Conservation (phyloP, 2,329 filamentous ascomycete genomes). For the Macrophomina phaseolina region DNA sequence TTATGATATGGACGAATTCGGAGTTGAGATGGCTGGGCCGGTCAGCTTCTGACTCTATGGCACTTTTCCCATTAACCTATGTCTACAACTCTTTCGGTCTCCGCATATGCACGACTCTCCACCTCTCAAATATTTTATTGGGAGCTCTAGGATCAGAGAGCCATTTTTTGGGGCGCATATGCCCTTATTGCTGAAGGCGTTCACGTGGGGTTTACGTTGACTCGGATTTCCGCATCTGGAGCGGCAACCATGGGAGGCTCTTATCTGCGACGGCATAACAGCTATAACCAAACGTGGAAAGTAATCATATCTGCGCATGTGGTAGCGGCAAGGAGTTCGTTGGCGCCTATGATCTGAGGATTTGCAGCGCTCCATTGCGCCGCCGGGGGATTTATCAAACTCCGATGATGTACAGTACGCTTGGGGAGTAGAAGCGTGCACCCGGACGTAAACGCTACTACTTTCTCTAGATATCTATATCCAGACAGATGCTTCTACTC, state of each 20-base stretch:
- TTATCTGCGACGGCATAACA: background rate
- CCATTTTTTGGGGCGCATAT: background rate
- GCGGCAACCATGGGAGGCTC: conserved; percentile 9
- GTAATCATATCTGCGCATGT: background rate
- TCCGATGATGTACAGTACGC: conserved; percentile 12
- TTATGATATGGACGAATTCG: background rate
- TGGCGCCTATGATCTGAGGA: background rate
- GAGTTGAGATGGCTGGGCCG: too few species aligned
- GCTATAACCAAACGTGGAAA: background rate
- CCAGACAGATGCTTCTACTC: too few species aligned
- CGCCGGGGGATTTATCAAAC: background rate
- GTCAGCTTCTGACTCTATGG: background rate
- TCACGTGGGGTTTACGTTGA: background rate
- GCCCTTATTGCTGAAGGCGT: conserved; percentile 1
- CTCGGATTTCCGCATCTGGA: conserved; percentile 1
- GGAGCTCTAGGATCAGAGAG: background rate
- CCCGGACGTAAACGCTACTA: too few species aligned
- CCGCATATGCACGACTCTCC: background rate
- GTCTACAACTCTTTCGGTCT: background rate
- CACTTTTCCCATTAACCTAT: background rate
- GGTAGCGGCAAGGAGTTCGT: conserved; percentile 7
- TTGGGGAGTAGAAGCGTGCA: too few species aligned
- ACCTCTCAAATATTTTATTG: background rate
- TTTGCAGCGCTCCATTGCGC: background rate
- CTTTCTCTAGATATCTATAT: too few species aligned